phyloP scores from a whole-genome alignment of 2,329 filamentous ascomycete genomes.

The Fusarium graminum region DNA sequence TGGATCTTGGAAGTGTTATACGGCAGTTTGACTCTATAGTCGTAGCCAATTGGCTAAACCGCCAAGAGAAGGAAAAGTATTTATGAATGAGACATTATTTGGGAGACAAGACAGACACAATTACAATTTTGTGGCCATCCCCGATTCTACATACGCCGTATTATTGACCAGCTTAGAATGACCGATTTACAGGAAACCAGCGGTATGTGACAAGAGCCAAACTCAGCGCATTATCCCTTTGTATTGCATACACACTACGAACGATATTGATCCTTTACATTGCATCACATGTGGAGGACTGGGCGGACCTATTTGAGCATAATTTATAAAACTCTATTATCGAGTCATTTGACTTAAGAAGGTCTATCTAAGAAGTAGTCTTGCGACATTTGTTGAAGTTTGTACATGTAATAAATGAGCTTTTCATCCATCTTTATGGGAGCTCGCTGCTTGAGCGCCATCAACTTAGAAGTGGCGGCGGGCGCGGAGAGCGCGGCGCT shows the following conservation, averaged over 20 bases:
- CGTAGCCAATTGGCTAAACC: too few relatives aligned
- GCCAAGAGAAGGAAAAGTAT: neutral
- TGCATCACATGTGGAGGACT: neutral
- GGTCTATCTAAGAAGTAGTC: slow-evolving; percentile 23
- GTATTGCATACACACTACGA: too few relatives aligned
- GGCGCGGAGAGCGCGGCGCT: slow-evolving; percentile 4
- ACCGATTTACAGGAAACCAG: too few relatives aligned
- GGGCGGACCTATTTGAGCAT: neutral
- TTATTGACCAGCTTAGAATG: too few relatives aligned
- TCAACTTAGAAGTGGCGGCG: neutral
- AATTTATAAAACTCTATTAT: neutral
- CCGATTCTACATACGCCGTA: too few relatives aligned
- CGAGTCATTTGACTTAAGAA: neutral
- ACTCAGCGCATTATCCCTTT: too few relatives aligned
- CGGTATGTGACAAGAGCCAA: too few relatives aligned
- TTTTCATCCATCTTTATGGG: neutral
- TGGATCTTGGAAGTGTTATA: neutral
- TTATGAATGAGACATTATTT: neutral
- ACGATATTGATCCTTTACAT: neutral
- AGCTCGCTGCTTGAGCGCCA: neutral
- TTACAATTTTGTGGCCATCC: too few relatives aligned
- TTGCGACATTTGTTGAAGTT: slow-evolving; percentile 21
- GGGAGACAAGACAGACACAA: too few relatives aligned
- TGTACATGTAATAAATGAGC: slow-evolving; percentile 21
- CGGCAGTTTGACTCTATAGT: neutral